A percentile compares a stretch with the other conserved stretches of the same genome.
Conservation (phyloP, 805 yeast species). For the Saccharomycopsis fodiens region DNA sequence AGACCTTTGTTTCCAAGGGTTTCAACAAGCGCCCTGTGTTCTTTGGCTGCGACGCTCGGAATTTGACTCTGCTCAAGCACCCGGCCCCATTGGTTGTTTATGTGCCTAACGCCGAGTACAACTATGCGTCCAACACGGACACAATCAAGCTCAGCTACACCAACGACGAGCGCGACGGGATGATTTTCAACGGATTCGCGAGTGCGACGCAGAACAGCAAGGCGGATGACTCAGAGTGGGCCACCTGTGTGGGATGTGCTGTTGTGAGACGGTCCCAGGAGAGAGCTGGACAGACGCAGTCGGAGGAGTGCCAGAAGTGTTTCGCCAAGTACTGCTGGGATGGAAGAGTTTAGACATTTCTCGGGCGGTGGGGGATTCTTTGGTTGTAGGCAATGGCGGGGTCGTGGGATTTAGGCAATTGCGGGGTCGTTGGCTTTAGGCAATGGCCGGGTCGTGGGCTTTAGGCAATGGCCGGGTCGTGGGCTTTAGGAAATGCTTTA, state of each 20-base stretch:
- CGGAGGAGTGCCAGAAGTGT: constrained; percentile 63
- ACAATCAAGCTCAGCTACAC: constrained; percentile 60
- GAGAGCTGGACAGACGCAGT: constrained; percentile 50
- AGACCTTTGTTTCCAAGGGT: constrained; percentile 51
- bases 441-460: no score
- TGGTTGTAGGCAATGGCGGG: no score
- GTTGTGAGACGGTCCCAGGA: constrained; percentile 73
- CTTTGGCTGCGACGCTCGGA: constrained; percentile 67
- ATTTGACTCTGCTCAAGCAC: constrained; percentile 10
- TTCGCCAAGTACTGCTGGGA: constrained; percentile 73
- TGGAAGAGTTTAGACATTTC: no score
- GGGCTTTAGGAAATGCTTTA: no score
- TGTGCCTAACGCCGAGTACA: constrained; percentile 63
- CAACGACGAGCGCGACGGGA: constrained; percentile 45
- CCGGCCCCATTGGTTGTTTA: constrained; percentile 74
- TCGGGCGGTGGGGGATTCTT: no score
- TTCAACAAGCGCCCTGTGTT: constrained; percentile 66
- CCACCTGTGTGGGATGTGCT: constrained; percentile 76
- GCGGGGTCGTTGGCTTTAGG: no score
- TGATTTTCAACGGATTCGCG: constrained; percentile 72
- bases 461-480: no score
- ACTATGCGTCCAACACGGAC: constrained; percentile 61
- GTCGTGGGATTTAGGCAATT: no score
- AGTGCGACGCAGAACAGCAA: constrained; percentile 56
- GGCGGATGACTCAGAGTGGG: constrained; percentile 62